These are phyloP conservation scores for Iris pallida DNA, from an alignment of 116 monocot species.

Conservation along the genomic window DNA sequence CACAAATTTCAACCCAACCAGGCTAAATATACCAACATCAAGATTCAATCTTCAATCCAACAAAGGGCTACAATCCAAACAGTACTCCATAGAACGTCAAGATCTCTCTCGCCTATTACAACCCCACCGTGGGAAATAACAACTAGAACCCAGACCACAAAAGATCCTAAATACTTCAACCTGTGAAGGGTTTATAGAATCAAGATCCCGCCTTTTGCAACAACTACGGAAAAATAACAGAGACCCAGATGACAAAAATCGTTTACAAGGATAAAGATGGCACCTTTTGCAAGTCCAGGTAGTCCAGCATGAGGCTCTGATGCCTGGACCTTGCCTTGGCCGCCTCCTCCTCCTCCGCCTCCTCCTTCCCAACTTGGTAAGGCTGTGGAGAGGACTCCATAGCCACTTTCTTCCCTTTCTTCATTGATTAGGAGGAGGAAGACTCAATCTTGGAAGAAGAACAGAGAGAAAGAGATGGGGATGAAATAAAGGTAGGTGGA, in stretches of 20 bases:
- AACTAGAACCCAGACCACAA: background rate
- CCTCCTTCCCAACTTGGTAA: slow-evolving; percentile 6
- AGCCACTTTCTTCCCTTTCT: slow-evolving; percentile 13
- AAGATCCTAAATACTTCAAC: background rate
- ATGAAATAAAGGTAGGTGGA: background rate
- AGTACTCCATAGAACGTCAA: background rate
- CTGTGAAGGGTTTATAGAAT: background rate
- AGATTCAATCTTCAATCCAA: too few relatives aligned
- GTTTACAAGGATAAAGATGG: slow-evolving; percentile 9
- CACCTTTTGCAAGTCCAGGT: slow-evolving; percentile 46
- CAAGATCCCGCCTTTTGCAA: background rate
- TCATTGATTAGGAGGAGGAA: background rate
- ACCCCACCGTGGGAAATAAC: too few relatives aligned
- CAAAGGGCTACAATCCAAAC: too few relatives aligned
- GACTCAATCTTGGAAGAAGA: background rate
- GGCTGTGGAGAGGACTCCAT: slow-evolving; percentile 8
- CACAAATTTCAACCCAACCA: too few relatives aligned
- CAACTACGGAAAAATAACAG: background rate
- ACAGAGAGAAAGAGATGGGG: slow-evolving; percentile 9
- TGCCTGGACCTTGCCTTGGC: slow-evolving; percentile 34
- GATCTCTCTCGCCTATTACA: background rate
- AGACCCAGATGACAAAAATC: background rate
- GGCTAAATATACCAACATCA: too few relatives aligned
- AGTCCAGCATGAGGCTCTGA: slow-evolving; percentile 40
- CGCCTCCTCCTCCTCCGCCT: slow-evolving; percentile 7